phyloP scores from a whole-genome alignment of 176 grass and related monocot genomes.

The Hsuehochloa calcarea region DNA sequence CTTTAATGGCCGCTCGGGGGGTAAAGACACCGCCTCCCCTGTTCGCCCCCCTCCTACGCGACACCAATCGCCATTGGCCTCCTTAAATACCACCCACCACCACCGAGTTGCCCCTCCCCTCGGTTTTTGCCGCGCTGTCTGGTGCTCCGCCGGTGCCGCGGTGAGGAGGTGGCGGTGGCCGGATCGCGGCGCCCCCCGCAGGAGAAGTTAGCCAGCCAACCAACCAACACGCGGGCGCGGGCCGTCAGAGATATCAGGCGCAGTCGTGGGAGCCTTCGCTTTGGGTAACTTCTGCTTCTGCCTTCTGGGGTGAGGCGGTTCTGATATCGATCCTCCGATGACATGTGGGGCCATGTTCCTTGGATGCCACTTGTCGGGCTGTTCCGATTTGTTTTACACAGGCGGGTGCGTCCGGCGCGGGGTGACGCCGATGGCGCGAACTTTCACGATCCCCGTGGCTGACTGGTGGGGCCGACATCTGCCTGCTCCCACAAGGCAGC shows the following conservation, averaged over 20 bases:
- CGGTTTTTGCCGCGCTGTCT: not conserved
- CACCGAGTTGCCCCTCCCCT: not conserved
- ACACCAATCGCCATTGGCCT: constrained; percentile 27
- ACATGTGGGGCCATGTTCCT: not conserved
- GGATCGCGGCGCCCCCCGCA: constrained; percentile 33
- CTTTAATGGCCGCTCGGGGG: constrained; percentile 39
- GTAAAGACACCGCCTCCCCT: constrained; percentile 22
- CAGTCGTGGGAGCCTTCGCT: constrained; percentile 18
- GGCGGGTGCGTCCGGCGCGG: constrained; percentile 23
- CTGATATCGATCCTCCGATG: not conserved
- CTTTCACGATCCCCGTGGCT: not conserved
- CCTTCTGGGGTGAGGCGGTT: not conserved
- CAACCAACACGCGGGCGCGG: constrained; percentile 24
- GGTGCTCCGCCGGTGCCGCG: not conserved
- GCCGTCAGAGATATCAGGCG: not conserved
- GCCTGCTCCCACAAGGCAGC: constrained; percentile 35
- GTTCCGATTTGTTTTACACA: not conserved
- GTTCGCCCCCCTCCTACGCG: not conserved
- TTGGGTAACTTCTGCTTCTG: not conserved
- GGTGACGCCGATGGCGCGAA: constrained; percentile 2
- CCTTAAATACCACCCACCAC: not conserved
- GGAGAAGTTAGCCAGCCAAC: not conserved
- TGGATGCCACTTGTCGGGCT: not conserved
- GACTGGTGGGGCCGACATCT: not conserved
- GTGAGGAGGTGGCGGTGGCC: not conserved